Evolutionary conservation across 2,329 filamentous ascomycete genomes (phyloP), one percentile per base, ranked within the genome.

Genomic region (Pyrenochaeta sp.): DNA sequence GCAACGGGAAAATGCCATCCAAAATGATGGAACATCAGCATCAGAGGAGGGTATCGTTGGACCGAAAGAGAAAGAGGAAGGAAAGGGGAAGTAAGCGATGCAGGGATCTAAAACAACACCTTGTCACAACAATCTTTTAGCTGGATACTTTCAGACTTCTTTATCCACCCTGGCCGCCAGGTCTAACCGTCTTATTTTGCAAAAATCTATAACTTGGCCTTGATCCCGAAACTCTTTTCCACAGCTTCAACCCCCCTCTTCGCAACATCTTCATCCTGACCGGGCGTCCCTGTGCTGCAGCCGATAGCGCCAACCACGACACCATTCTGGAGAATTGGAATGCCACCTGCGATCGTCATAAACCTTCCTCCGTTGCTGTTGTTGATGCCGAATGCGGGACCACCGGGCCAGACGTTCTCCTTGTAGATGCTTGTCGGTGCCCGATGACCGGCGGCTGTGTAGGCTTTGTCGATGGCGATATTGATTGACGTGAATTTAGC

Each of bases 401-500:
- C 79, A 6, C 80, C 80, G 4, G 80, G 79, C 69, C 76, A 75
- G 14, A 81, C 79, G 27, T 69, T 72, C 48, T 81, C 79, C 43
- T 78, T 78, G 63, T 82, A 83, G 3, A 72, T 68, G 15, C 74
- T 73, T 0, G 80, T 82, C 0, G 79, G 78, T 4, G 73, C 66
- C 14, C 74, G 69, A 63, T 82, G 80, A 11, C 80, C 80, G 1
- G 80, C 78, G 3, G 80, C 80, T 2, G 80, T 83, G 59, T 81
- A 82, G 11, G 80, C 80, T 51, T 82, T 81, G 35, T 86, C 83
- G 10, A 88, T 86, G 1, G 83, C 79, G 61, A 87, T 79, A 64
- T 82, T 81, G 55, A 62, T 59, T 3, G 81, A 74, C n/a, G 76
- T 78, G 10, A 77, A 55, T 51, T 78, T 79, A 14, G 76, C 75